phyloP scores from a whole-genome alignment of 164 flowering plant species.

The Macadamia integrifolia region DNA sequence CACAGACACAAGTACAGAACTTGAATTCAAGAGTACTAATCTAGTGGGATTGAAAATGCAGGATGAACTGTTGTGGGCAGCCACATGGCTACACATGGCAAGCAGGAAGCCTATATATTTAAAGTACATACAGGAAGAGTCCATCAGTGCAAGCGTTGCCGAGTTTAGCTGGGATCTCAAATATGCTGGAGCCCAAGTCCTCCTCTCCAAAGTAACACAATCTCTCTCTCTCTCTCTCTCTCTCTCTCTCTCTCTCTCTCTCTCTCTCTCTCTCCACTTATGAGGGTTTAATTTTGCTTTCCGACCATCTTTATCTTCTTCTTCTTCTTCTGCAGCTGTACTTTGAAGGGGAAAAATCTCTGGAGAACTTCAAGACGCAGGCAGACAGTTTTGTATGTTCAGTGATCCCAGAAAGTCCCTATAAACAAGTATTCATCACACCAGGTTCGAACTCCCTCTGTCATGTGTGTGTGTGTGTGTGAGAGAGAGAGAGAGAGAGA shows the following conservation, averaged over 20 bases:
- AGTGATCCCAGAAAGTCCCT: conserved; percentile 63
- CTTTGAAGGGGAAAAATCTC: conserved; percentile 39
- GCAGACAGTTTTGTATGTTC: conserved; percentile 79
- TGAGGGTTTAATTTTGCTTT: neutral
- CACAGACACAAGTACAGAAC: too few species aligned
- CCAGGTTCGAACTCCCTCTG: conserved; percentile 45
- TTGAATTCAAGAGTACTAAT: too few species aligned
- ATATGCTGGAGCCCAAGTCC: conserved; percentile 79
- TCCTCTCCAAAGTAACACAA: conserved; percentile 40
- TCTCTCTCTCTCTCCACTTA: neutral
- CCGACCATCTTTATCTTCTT: neutral
- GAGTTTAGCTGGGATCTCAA: conserved; percentile 98
- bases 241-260: neutral
- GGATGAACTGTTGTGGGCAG: conserved; percentile 98
- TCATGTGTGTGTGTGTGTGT: too few species aligned
- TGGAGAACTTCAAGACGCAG: conserved; percentile 41
- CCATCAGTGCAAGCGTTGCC: conserved; percentile 51
- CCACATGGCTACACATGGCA: conserved; percentile 85
- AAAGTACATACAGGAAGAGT: conserved; percentile 50
- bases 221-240: neutral
- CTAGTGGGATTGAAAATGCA: conserved; percentile 17
- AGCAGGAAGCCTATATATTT: conserved; percentile 41
- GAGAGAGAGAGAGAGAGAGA: too few species aligned
- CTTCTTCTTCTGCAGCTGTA: conserved; percentile 35
- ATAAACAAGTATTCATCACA: conserved; percentile 45